A percentile compares a stretch with the other conserved stretches of the same genome.
Conservation (phyloP, 176 grass and related monocot genomes). For the Coix lacrymajobi region DNA sequence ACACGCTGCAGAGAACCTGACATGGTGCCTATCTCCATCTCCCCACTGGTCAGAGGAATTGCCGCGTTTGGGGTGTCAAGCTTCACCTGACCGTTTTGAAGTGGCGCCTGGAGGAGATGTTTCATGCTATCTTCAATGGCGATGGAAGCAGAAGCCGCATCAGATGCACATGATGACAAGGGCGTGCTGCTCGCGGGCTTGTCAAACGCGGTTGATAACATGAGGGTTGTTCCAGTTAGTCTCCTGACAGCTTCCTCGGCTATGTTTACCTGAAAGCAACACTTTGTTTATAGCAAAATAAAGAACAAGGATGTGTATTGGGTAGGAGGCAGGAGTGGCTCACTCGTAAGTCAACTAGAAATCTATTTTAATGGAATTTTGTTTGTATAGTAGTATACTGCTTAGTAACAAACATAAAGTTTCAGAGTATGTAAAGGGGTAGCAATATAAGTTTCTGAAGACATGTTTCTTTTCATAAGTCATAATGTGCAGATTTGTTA, state of each 20-base stretch:
- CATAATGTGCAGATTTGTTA: neutral
- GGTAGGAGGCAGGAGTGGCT: neutral
- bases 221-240: conserved; percentile 36
- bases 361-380: neutral
- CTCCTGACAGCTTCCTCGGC: conserved; percentile 62
- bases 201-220: conserved; percentile 29
- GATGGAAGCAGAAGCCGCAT: conserved; percentile 34
- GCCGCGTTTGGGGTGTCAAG: neutral
- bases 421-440: neutral
- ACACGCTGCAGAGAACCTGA: conserved; percentile 23
- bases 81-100: conserved; percentile 15
- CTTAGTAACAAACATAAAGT: neutral
- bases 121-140: conserved; percentile 19
- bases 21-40: conserved; percentile 18
- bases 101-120: conserved; percentile 27
- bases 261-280: conserved; percentile 69
- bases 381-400: neutral
- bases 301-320: neutral
- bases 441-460: neutral
- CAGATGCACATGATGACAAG: conserved; percentile 32
- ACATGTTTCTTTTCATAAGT: neutral
- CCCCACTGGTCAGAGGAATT: neutral
- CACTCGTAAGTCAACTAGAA: neutral
- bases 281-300: neutral
- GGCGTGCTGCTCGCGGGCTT: conserved; percentile 31